phyloP scores from a whole-genome alignment of 208 protist genomes.

The Acanthamoeba sp. region DNA sequence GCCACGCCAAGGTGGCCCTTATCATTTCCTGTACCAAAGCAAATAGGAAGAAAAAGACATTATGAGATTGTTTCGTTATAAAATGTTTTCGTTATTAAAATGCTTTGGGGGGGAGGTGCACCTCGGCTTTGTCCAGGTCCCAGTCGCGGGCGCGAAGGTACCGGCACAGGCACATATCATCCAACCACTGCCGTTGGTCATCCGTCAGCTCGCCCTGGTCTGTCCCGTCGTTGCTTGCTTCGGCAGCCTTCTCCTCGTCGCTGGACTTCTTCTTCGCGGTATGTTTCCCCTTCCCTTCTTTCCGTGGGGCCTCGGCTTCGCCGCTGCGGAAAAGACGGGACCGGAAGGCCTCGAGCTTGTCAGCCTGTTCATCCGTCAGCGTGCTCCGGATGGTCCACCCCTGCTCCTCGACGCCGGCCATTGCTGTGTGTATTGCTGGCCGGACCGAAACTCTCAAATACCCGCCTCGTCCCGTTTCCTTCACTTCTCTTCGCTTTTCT shows the following conservation, averaged over 20 bases:
- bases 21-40: constrained; percentile 18
- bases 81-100: not conserved
- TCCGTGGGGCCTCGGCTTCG: not conserved
- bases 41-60: not conserved
- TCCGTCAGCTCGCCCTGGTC: not conserved
- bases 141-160: constrained; percentile 63
- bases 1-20: constrained; percentile 26
- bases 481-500: constrained; percentile 11
- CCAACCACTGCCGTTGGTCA: constrained; percentile 32
- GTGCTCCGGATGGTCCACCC: not conserved
- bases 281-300: not conserved
- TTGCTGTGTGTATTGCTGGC: not conserved
- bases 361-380: constrained; percentile 11
- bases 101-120: not conserved
- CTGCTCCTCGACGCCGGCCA: not conserved
- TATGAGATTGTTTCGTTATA: not conserved
- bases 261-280: not conserved
- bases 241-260: not conserved
- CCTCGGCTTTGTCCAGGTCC: constrained; percentile 72
- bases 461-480: not conserved
- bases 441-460: not conserved
- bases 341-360: constrained; percentile 47
- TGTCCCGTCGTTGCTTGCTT: no score
- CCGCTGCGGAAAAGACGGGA: not conserved
- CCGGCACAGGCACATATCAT: constrained; percentile 71